Base-by-base conservation (phyloP, 78 protist genomes). In the Tieghemostelium lacteum region DNA sequence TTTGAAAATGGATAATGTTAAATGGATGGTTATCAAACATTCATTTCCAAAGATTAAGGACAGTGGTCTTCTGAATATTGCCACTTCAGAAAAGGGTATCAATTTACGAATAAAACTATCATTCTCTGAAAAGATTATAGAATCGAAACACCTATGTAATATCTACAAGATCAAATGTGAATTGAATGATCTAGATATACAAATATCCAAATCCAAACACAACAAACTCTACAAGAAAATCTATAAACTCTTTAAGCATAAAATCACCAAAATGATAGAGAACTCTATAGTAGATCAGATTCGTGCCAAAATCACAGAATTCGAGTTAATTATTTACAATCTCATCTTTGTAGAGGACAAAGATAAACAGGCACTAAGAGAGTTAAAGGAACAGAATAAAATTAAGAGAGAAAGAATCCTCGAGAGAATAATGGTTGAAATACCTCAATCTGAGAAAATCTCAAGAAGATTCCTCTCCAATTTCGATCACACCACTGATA, bases 41-140 rank as follows among this genome's bases (percentile, higher is more conserved):
- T 24, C 63, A 19, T 49, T 83, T 1, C 78, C 91, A 36, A 83
- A 63, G 36, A 55, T 83, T 22, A 83, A 83, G 65, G 91, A 83
- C 36, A 33, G 26, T 31, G 91, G 91, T 16, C 60, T 83, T 29
- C 71, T 73, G 8, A 83, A 36, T 45, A 63, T 83, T 37, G 52
- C 73, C 8, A 83, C 91, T 0, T 71, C 75, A 10, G 72, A 60
- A 37, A 72, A 42, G 28, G 91, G 91, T 10, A 39, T 83, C 10
- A 78, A 83, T 70, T 20, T 73, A 26, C 52, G 54, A 66, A 22
- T 83, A 31, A 83, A 83, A 58, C 6, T 83, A 39, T 73, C 69
- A 29, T 45, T 83, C 36, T 83, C 91, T 22, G 57, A 61, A 83
- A 73, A 52, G 16, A 34, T 83, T 14, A 20, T 83, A 4, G 60